A percentile compares a stretch with the other conserved stretches of the same genome.
Evolutionary conservation across 2,329 filamentous ascomycete species (phyloP).

Genomic region (Didymellaceae sp.): DNA sequence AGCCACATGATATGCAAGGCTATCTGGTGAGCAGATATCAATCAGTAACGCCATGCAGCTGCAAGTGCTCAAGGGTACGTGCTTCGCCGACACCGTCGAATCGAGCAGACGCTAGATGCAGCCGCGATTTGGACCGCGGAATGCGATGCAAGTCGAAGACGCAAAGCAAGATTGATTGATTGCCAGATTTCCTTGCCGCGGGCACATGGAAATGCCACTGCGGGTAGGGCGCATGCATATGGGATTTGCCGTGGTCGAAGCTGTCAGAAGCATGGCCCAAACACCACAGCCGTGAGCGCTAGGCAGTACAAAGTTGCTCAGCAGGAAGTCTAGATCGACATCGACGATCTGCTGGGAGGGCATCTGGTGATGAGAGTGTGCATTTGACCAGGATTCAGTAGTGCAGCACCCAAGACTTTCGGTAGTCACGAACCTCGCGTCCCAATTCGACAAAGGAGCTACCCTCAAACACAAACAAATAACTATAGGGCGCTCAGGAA

Average conservation of each 20-base stretch:
- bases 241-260: conserved; percentile 12
- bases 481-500: not conserved
- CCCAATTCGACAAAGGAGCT: not conserved
- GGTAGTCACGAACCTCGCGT: conserved; percentile 7
- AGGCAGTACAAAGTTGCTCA: conserved; percentile 16
- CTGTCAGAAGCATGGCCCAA: conserved; percentile 11
- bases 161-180: not conserved
- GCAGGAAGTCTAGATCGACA: conserved; percentile 19
- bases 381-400: conserved; percentile 16
- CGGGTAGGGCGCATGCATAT: conserved; percentile 19
- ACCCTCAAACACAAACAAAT: not conserved
- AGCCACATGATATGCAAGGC: not conserved
- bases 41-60: not conserved
- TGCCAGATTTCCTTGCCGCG: too few species aligned
- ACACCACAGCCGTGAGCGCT: conserved; percentile 14
- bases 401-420: conserved; percentile 16
- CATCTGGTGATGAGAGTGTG: conserved; percentile 12
- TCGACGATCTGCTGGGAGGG: conserved; percentile 11
- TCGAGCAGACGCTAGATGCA: not conserved
- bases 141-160: not conserved
- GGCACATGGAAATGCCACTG: conserved; percentile 19
- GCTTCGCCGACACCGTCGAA: not conserved
- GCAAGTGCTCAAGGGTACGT: too few species aligned
- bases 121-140: not conserved
- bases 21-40: not conserved